Evolutionary conservation across 2,329 filamentous ascomycete genomes (phyloP).

Genomic region (Trichophyton simii): DNA sequence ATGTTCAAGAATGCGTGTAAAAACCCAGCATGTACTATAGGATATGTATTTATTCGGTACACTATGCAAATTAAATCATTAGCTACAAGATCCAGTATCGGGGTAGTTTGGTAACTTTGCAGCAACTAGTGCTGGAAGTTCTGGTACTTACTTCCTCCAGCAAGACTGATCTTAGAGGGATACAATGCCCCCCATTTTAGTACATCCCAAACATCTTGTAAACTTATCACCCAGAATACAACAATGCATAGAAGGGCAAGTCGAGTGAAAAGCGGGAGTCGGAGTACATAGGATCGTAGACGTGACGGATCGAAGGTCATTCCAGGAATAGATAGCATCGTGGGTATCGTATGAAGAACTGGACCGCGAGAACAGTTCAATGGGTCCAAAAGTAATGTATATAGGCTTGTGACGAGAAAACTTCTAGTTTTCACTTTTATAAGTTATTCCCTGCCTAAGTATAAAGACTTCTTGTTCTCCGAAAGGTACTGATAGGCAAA

Average conservation of each 20-base stretch:
- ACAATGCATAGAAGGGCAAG: slow-evolving; percentile 54
- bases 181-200: slow-evolving; percentile 66
- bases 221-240: slow-evolving; percentile 53
- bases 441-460: not conserved
- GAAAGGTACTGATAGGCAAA: not conserved
- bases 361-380: not conserved
- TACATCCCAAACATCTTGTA: slow-evolving; percentile 60
- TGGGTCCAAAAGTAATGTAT: not conserved
- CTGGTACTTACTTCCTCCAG: slow-evolving; percentile 52
- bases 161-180: slow-evolving; percentile 60
- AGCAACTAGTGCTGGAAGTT: not conserved
- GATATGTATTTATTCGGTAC: slow-evolving; percentile 86
- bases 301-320: slow-evolving; percentile 53
- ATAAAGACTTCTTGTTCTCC: not conserved
- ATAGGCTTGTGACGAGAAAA: not conserved
- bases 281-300: slow-evolving; percentile 66
- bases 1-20: slow-evolving; percentile 72
- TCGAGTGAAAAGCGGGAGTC: slow-evolving; percentile 80
- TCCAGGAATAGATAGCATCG: too few relatives aligned
- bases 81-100: not conserved
- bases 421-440: not conserved
- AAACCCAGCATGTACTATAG: slow-evolving; percentile 69
- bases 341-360: too few relatives aligned
- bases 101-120: not conserved
- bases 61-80: slow-evolving; percentile 40